Percentiles rank a stretch among this genome's conserved stretches.
These are phyloP conservation scores for Ascochyta rabiei DNA, from an alignment of 2,329 filamentous ascomycete species.

Conservation along the genomic window DNA sequence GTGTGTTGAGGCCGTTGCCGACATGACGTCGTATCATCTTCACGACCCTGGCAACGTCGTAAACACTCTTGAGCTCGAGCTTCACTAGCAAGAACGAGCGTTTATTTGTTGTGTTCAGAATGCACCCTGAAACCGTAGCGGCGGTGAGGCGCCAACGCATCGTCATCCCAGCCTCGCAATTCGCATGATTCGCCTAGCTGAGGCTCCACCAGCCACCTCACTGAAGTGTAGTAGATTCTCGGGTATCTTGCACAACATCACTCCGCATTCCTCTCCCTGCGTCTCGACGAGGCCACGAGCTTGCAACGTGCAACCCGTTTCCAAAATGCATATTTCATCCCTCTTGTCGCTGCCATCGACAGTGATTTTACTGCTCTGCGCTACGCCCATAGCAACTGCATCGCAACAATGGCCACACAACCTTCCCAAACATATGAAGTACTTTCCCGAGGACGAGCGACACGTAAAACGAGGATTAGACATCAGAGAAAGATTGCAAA, in stretches of 20 bases:
- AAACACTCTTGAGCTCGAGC: background rate
- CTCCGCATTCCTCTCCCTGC: conserved; percentile 23
- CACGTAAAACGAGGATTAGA: conserved; percentile 51
- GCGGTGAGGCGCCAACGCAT: conserved; percentile 38
- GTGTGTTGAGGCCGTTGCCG: background rate
- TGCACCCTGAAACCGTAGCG: conserved; percentile 18
- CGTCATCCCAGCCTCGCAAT: conserved; percentile 44
- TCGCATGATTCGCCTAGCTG: conserved; percentile 31
- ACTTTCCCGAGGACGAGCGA: conserved; percentile 56
- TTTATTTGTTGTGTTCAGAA: conserved; percentile 5
- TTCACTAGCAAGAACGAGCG: background rate
- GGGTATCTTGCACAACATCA: conserved; percentile 11
- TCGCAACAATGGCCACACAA: conserved; percentile 55
- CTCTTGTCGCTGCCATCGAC: conserved; percentile 41
- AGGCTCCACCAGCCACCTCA: conserved; percentile 42
- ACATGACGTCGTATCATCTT: conserved; percentile 11
- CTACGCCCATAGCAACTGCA: conserved; percentile 33
- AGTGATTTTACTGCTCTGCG: conserved; percentile 37
- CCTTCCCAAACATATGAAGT: conserved; percentile 53
- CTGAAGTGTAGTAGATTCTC: conserved; percentile 11
- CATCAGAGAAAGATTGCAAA: conserved; percentile 47
- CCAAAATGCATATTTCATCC: conserved; percentile 32
- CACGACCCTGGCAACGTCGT: background rate
- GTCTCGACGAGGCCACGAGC: conserved; percentile 14
- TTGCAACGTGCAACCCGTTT: conserved; percentile 5